Evolutionary conservation across 2,329 filamentous ascomycete genomes (phyloP), one percentile per base, ranked within the genome.

Genomic region (Pseudogymnoascus sp.): DNA sequence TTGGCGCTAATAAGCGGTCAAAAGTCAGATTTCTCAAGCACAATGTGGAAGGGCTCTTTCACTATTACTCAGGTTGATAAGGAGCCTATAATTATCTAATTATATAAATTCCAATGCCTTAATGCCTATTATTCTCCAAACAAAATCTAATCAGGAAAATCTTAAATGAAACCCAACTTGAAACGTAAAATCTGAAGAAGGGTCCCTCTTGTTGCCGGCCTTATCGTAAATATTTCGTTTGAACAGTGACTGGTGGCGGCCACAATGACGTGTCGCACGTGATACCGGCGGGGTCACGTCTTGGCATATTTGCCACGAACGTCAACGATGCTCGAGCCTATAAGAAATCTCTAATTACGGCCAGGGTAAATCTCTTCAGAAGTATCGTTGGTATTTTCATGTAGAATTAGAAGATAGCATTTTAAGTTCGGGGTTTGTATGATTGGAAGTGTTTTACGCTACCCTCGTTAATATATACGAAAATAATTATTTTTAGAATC

Each of bases 1-100:
- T 61, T 61, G 59, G 59, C 59, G 59, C 59, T 61, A 61, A 61
- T 61, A 61, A 61, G 59, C 59, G 59, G 59, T 61, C 59, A 61
- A 61, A 61, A 61, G 59, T 61, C 59, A 61, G 59, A 61, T 61
- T 61, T 61, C 59, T 38, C 59, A 61, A 61, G 50, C 50, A 56
- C 50, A 56, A 56, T 56, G 50, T 56, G 50, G 50, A 21, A 33
- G 16, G 10, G 33, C 6, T 5, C n/a, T 56, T 56, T 21, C 29
- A 56, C 50, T 33, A 35, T 33, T 33, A 33, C 13, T 33, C 29
- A 13, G 5, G n/a, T 21, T 21, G 16, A 56, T 35, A 19, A 11
- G 4, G 26, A 56, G 16, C 3, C 33, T 19, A 35, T 56, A 56
- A 21, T 56, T 33, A 29, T 21, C 33, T 33, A 19, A 56, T 35